Evolutionary conservation across 1,284 basidiomycete genomes (phyloP).

Genomic region (Gastroboletus turbinatus): DNA sequence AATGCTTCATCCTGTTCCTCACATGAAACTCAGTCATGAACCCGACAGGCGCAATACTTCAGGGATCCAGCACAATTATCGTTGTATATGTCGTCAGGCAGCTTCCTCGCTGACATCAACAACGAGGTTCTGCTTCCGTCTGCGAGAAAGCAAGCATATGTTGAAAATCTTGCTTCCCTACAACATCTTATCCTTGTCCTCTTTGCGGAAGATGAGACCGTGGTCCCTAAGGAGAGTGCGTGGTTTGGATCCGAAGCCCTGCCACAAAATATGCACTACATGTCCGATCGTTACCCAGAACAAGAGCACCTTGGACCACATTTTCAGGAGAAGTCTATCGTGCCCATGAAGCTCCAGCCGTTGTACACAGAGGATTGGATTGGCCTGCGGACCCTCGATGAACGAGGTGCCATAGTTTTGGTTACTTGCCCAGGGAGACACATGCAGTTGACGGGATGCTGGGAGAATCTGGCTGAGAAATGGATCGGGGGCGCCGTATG

Average conservation of each 20-base stretch:
- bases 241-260: slow-evolving; percentile 77
- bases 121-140: slow-evolving; percentile 53
- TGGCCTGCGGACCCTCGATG: slow-evolving; percentile 76
- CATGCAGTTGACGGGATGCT: slow-evolving; percentile 65
- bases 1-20: neutral
- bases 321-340: slow-evolving; percentile 43
- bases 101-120: slow-evolving; percentile 74
- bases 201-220: slow-evolving; percentile 72
- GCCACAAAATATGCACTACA: slow-evolving; percentile 31
- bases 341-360: slow-evolving; percentile 75
- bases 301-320: slow-evolving; percentile 19
- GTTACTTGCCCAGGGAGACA: slow-evolving; percentile 78
- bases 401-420: slow-evolving; percentile 63
- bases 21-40: slow-evolving; percentile 1
- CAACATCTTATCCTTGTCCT: slow-evolving; percentile 63
- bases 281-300: slow-evolving; percentile 3
- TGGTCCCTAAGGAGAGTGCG: slow-evolving; percentile 80
- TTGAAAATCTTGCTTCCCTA: slow-evolving; percentile 55
- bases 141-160: slow-evolving; percentile 60
- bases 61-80: slow-evolving; percentile 80
- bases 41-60: slow-evolving; percentile 84
- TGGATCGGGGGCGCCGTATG: slow-evolving; percentile 27
- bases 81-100: slow-evolving; percentile 69
- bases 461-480: slow-evolving; percentile 29
- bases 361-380: slow-evolving; percentile 89